phyloP scores from a whole-genome alignment of 208 protist genomes.

The Trypanosoma melophagium region DNA sequence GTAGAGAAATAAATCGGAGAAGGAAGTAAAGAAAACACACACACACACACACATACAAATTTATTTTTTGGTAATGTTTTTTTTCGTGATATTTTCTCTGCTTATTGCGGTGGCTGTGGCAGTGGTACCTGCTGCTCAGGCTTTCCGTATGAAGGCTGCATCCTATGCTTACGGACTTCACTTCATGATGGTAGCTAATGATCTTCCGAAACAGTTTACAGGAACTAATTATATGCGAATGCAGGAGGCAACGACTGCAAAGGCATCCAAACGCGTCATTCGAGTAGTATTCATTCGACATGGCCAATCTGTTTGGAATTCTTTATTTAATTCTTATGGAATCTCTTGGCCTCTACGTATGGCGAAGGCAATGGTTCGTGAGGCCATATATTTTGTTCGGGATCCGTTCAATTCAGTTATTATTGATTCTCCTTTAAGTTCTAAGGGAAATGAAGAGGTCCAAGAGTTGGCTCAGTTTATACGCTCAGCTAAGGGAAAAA shows the following conservation, averaged over 20 bases:
- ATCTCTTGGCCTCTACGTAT: conserved; percentile 57
- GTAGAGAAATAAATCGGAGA: no score
- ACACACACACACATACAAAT: no score
- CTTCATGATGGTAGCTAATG: conserved; percentile 70
- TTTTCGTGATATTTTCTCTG: conserved; percentile 61
- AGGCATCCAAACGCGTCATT: conserved; percentile 55
- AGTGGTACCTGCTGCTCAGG: conserved; percentile 40
- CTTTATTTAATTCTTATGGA: conserved; percentile 81
- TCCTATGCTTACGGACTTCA: conserved; percentile 50
- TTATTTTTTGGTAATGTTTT: conserved; percentile 51
- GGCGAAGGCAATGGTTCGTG: conserved; percentile 45
- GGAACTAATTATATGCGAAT: conserved; percentile 75
- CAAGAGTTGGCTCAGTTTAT: conserved; percentile 71
- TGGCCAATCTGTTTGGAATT: conserved; percentile 94
- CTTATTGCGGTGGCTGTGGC: conserved; percentile 53
- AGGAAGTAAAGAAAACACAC: no score
- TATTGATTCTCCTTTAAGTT: conserved; percentile 90
- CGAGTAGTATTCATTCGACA: conserved; percentile 92
- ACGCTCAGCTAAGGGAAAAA: conserved; percentile 53
- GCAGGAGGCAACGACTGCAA: conserved; percentile 26
- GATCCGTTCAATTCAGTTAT: conserved; percentile 81
- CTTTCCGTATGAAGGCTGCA: conserved; percentile 47
- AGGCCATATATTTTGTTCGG: conserved; percentile 66
- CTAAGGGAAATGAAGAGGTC: conserved; percentile 67
- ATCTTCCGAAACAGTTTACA: conserved; percentile 63